Percentiles rank a stretch among this genome's conserved stretches.
phyloP scores from a whole-genome alignment of 768 basidiomycete genomes.

The Russula olivacea region DNA sequence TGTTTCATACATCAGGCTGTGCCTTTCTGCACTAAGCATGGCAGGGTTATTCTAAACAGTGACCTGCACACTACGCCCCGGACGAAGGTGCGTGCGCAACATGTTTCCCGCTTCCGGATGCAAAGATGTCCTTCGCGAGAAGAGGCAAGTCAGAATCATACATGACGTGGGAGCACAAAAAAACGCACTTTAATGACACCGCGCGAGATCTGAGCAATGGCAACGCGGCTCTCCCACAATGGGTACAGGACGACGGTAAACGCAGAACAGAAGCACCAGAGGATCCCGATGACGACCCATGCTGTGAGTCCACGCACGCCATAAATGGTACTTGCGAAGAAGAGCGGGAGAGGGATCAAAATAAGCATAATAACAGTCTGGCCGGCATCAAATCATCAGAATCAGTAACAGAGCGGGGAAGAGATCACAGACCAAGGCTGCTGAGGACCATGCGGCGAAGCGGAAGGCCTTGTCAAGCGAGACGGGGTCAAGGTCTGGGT shows the following conservation, averaged over 20 bases:
- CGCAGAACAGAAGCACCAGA: constrained; percentile 78
- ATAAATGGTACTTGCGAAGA: constrained; percentile 74
- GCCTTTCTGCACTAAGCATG: neutral
- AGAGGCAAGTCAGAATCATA: neutral
- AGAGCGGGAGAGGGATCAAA: constrained; percentile 78
- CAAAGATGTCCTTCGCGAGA: constrained; percentile 37
- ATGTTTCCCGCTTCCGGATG: constrained; percentile 39
- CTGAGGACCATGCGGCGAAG: constrained; percentile 73
- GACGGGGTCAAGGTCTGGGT: constrained; percentile 58
- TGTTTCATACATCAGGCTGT: neutral
- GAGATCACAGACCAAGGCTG: constrained; percentile 47
- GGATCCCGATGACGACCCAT: constrained; percentile 78
- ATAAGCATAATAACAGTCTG: constrained; percentile 61
- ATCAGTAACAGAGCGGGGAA: constrained; percentile 1
- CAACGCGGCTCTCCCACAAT: constrained; percentile 73
- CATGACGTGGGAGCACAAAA: neutral
- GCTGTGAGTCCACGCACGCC: constrained; percentile 57
- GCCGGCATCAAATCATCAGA: neutral
- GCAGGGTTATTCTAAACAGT: neutral
- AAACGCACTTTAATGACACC: constrained; percentile 59
- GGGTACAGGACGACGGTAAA: constrained; percentile 79
- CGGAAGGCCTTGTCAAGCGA: constrained; percentile 67
- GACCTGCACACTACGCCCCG: constrained; percentile 8
- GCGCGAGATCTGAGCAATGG: constrained; percentile 49
- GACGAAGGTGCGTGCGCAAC: constrained; percentile 22